phyloP scores from a whole-genome alignment of 352 stramenopile species.

The Thalassiosira livingstoniorum region DNA sequence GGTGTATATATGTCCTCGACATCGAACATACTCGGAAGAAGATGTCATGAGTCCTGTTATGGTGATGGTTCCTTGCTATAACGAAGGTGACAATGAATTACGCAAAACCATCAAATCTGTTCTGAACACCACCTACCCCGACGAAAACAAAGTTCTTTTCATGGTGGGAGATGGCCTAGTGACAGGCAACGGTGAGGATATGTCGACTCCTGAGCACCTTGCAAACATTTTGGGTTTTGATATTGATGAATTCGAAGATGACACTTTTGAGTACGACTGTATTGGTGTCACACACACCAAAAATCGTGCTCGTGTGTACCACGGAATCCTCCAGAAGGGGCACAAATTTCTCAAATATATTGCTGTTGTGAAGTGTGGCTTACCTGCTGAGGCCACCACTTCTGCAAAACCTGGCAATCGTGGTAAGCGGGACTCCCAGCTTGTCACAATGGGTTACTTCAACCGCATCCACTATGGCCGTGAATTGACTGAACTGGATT shows the following conservation, averaged over 20 bases:
- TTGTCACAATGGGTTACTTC: slow-evolving; percentile 61
- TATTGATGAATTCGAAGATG: slow-evolving; percentile 65
- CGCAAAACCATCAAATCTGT: slow-evolving; percentile 71
- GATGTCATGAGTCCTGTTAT: slow-evolving; percentile 61
- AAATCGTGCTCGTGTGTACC: slow-evolving; percentile 64
- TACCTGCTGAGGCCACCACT: slow-evolving; percentile 46
- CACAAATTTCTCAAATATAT: slow-evolving; percentile 71
- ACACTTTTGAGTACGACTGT: slow-evolving; percentile 68
- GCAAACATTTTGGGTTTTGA: slow-evolving; percentile 68
- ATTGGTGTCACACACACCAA: slow-evolving; percentile 55
- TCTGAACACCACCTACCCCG: slow-evolving; percentile 63
- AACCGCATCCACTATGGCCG: slow-evolving; percentile 68
- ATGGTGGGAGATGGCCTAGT: slow-evolving; percentile 69
- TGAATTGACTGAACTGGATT: slow-evolving; percentile 64
- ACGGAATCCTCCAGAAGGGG: slow-evolving; percentile 63
- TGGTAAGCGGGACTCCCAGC: slow-evolving; percentile 73
- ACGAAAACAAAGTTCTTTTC: slow-evolving; percentile 70
- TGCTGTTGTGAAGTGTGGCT: slow-evolving; percentile 64
- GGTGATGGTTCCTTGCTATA: slow-evolving; percentile 76
- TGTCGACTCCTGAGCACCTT: slow-evolving; percentile 59
- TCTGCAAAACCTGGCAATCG: slow-evolving; percentile 65
- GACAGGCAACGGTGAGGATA: slow-evolving; percentile 61
- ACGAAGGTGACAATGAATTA: slow-evolving; percentile 74
- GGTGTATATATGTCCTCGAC: slow-evolving; percentile 56
- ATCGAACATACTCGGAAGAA: slow-evolving; percentile 57